Conservation (phyloP, 179 eudicot species). For the Patellifolia procumbens region DNA sequence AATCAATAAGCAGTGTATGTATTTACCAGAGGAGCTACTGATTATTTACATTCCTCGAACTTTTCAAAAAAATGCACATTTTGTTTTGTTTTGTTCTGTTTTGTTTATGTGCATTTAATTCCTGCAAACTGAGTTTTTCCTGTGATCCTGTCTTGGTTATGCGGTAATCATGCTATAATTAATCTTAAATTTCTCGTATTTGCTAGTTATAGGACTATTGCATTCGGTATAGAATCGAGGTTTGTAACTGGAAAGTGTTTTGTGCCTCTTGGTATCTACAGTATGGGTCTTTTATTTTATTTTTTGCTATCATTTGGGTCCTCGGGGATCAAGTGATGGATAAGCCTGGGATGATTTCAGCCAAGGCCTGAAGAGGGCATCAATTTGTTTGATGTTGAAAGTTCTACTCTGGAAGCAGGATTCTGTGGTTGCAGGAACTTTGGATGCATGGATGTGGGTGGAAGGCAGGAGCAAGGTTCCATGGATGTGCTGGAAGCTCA, state of each 20-base stretch:
- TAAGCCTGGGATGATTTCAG: neutral
- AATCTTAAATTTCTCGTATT: neutral
- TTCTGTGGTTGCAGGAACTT: neutral
- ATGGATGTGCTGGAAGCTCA: constrained; percentile 6
- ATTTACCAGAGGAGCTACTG: neutral
- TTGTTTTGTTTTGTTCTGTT: no score
- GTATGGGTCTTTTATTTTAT: neutral
- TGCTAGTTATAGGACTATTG: neutral
- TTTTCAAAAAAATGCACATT: neutral
- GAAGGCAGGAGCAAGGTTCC: neutral
- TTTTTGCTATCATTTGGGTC: neutral
- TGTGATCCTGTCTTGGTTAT: no score
- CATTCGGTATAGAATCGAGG: neutral
- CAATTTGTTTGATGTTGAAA: neutral
- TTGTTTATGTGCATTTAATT: neutral
- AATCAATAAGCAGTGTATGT: neutral
- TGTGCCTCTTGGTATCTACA: neutral
- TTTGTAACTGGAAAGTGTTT: neutral
- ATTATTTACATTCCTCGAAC: neutral
- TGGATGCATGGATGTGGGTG: neutral
- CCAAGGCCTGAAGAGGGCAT: neutral
- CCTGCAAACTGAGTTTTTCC: neutral
- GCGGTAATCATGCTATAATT: neutral
- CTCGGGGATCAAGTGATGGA: neutral
- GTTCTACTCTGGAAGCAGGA: neutral